These are phyloP conservation scores for Cyclocybe cylindracea DNA, from an alignment of 768 basidiomycete species.

Conservation along the genomic window DNA sequence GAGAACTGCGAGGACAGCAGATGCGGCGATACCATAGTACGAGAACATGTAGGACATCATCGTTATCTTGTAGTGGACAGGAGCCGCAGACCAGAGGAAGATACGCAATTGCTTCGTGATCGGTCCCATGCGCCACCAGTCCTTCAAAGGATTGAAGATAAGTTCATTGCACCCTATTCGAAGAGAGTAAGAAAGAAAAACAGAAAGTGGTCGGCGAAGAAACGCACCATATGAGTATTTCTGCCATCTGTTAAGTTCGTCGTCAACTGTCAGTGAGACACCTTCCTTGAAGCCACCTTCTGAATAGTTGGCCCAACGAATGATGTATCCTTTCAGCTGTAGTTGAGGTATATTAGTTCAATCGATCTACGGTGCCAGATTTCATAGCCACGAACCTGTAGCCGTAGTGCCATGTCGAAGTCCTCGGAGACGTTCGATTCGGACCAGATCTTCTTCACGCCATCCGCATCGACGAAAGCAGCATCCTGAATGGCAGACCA, in stretches of 20 bases:
- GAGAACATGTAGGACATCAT: conserved; percentile 76
- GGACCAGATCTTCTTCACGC: conserved; percentile 76
- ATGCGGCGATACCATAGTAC: conserved; percentile 65
- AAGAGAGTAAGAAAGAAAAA: not conserved
- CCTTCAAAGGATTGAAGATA: conserved; percentile 79
- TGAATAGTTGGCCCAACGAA: conserved; percentile 86
- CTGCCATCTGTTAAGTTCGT: conserved; percentile 92
- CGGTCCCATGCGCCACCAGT: conserved; percentile 80
- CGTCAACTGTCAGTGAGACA: conserved; percentile 85
- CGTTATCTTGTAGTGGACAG: conserved; percentile 81
- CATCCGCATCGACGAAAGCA: conserved; percentile 71
- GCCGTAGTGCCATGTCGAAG: conserved; percentile 77
- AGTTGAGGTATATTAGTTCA: not conserved
- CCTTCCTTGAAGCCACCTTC: conserved; percentile 90
- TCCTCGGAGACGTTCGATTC: conserved; percentile 83
- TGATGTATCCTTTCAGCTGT: conserved; percentile 65
- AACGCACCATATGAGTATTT: conserved; percentile 75
- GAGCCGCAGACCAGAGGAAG: conserved; percentile 77
- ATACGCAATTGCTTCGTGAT: conserved; percentile 78
- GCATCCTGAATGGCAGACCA: conserved; percentile 92
- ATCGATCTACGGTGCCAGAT: not conserved
- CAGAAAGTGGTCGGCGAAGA: not conserved
- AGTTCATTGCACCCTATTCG: conserved; percentile 70
- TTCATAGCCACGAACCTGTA: conserved; percentile 38
- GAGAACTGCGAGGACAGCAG: conserved; percentile 59